phyloP scores from a whole-genome alignment of 495 filamentous ascomycete genomes.

The Hyaloscypha bicolor region DNA sequence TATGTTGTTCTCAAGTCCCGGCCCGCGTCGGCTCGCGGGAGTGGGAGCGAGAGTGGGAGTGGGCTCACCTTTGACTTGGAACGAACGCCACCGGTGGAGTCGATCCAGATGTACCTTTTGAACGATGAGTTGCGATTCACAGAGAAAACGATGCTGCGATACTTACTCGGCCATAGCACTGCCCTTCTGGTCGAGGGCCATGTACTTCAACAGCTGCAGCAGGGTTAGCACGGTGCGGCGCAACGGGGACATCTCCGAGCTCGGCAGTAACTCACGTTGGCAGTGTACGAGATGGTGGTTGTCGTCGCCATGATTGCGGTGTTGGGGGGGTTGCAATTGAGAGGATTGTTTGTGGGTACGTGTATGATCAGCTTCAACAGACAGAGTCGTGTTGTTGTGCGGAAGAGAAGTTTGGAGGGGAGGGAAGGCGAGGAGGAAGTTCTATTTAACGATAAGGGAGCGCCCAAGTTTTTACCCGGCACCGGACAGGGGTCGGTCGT shows the following conservation, averaged over 20 bases:
- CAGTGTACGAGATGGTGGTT: constrained; percentile 68
- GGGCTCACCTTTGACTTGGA: constrained; percentile 88
- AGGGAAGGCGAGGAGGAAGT: not conserved
- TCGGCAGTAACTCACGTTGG: constrained; percentile 59
- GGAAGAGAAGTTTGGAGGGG: constrained; percentile 35
- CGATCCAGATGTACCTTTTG: constrained; percentile 90
- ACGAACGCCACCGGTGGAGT: constrained; percentile 72
- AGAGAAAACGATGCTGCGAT: not conserved
- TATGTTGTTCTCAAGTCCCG: not conserved
- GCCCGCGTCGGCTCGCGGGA: constrained; percentile 29
- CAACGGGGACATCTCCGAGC: constrained; percentile 24
- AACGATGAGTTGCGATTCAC: constrained; percentile 2
- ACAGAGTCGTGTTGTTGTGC: constrained; percentile 26
- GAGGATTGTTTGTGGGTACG: constrained; percentile 33
- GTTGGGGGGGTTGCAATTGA: constrained; percentile 38
- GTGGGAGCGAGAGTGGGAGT: constrained; percentile 29
- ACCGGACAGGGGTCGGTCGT: too few species aligned
- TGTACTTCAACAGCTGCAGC: constrained; percentile 84
- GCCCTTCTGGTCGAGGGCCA: constrained; percentile 86
- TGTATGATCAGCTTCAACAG: constrained; percentile 9
- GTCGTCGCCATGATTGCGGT: constrained; percentile 54
- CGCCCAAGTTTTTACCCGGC: too few species aligned
- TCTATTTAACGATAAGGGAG: constrained; percentile 6
- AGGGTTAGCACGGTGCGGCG: constrained; percentile 16
- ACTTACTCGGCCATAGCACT: constrained; percentile 82